Percentiles rank a stretch among this genome's conserved stretches.
Conservation (phyloP, 163 green algal genomes). For the Volvox carteri region DNA sequence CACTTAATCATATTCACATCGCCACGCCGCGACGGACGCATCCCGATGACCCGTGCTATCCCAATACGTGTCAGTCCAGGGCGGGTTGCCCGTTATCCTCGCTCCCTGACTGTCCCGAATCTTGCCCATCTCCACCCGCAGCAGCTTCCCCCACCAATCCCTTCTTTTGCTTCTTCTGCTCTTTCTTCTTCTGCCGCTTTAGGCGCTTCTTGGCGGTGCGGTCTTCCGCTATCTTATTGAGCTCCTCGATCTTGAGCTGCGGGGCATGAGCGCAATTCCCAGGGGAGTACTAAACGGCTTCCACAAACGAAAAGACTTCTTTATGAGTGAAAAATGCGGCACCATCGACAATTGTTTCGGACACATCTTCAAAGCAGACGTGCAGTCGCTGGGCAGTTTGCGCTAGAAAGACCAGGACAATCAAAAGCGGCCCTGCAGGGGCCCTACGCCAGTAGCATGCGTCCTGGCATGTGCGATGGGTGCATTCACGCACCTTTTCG, state of each 20-base stretch:
- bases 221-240: slow-evolving; percentile 64
- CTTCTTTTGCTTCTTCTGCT: slow-evolving; percentile 49
- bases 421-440: too few species aligned
- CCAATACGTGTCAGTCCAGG: slow-evolving; percentile 28
- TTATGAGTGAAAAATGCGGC: too few species aligned
- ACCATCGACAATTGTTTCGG: too few species aligned
- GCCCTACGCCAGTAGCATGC: too few species aligned
- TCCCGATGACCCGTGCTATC: neutral
- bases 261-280: neutral
- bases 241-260: slow-evolving; percentile 60
- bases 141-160: neutral
- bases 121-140: neutral
- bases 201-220: slow-evolving; percentile 80
- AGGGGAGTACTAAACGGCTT: too few species aligned
- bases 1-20: neutral
- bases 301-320: too few species aligned
- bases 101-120: neutral
- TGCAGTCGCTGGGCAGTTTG: too few species aligned
- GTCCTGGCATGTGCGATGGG: too few species aligned
- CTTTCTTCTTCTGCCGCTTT: slow-evolving; percentile 86
- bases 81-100: slow-evolving; percentile 24
- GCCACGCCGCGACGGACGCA: neutral
- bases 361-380: too few species aligned
- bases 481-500: too few species aligned
- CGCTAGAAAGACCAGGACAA: too few species aligned